Evolutionary conservation across 2,329 filamentous ascomycete genomes (phyloP).

Genomic region (Hymenotorrendiella dingleyae): DNA sequence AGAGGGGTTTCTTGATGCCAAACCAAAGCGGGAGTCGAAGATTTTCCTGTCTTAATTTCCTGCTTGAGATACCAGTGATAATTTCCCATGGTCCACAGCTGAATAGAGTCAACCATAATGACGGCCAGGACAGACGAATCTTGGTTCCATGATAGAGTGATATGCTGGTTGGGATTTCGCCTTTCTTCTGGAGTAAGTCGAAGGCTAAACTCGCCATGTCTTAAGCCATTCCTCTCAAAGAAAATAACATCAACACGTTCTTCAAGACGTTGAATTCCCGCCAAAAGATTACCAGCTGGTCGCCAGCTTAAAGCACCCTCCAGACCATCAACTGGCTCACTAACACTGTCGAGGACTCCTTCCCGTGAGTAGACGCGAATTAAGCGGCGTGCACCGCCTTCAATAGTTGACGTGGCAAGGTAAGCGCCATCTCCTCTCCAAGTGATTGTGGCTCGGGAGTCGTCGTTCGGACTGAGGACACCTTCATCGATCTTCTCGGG

Average conservation of each 20-base stretch:
- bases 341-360: slow-evolving; percentile 84
- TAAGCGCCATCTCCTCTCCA: slow-evolving; percentile 95
- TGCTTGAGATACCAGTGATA: slow-evolving; percentile 99
- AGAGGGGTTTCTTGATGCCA: slow-evolving; percentile 90
- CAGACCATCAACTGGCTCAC: slow-evolving; percentile 89
- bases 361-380: slow-evolving; percentile 89
- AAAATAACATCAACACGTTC: slow-evolving; percentile 79
- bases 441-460: slow-evolving; percentile 66
- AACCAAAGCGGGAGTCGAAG: slow-evolving; percentile 26
- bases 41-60: slow-evolving; percentile 52
- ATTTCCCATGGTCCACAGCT: slow-evolving; percentile 95
- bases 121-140: slow-evolving; percentile 90
- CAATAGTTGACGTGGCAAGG: slow-evolving; percentile 78
- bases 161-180: slow-evolving; percentile 47
- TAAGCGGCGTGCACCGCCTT: slow-evolving; percentile 63
- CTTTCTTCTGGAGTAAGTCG: slow-evolving; percentile 57
- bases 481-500: slow-evolving; percentile 89
- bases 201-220: slow-evolving; percentile 91
- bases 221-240: slow-evolving; percentile 93
- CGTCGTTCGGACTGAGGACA: slow-evolving; percentile 66
- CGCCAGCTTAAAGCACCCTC: slow-evolving; percentile 86
- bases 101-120: slow-evolving; percentile 65
- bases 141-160: slow-evolving; percentile 77
- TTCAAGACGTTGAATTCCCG: slow-evolving; percentile 69
- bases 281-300: slow-evolving; percentile 83